phyloP scores from a whole-genome alignment of 2,329 filamentous ascomycete genomes.

The Fusarium sp. region DNA sequence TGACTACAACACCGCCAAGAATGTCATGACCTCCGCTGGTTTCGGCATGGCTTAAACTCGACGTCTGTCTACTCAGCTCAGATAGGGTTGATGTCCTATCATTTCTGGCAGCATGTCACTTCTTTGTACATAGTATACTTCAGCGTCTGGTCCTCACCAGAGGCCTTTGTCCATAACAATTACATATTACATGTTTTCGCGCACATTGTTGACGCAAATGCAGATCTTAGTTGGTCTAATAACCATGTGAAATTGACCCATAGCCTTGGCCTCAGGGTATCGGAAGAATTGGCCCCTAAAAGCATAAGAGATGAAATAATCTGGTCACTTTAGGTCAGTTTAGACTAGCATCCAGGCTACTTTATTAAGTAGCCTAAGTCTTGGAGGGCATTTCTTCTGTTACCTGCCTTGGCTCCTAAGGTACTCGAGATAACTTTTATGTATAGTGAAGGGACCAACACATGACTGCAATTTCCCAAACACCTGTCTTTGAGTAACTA shows the following conservation, averaged over 20 bases:
- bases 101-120: neutral
- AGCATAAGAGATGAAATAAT: neutral
- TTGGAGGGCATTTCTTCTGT: neutral
- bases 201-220: neutral
- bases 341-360: too few relatives aligned
- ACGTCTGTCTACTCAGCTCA: neutral
- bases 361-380: neutral
- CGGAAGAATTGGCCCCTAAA: neutral
- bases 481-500: neutral
- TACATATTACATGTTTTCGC: conserved; percentile 9
- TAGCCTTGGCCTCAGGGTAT: neutral
- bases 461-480: neutral
- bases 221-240: neutral
- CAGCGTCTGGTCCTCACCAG: conserved; percentile 3
- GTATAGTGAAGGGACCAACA: neutral
- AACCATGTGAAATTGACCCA: neutral
- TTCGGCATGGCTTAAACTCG: conserved; percentile 58
- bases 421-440: neutral
- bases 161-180: conserved; percentile 26
- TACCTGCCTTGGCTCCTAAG: neutral
- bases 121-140: conserved; percentile 34
- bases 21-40: conserved; percentile 56
- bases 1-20: conserved; percentile 50
- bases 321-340: neutral
- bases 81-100: neutral